Conservation (phyloP, 2,329 filamentous ascomycete species). For the Colletotrichum limetticola region DNA sequence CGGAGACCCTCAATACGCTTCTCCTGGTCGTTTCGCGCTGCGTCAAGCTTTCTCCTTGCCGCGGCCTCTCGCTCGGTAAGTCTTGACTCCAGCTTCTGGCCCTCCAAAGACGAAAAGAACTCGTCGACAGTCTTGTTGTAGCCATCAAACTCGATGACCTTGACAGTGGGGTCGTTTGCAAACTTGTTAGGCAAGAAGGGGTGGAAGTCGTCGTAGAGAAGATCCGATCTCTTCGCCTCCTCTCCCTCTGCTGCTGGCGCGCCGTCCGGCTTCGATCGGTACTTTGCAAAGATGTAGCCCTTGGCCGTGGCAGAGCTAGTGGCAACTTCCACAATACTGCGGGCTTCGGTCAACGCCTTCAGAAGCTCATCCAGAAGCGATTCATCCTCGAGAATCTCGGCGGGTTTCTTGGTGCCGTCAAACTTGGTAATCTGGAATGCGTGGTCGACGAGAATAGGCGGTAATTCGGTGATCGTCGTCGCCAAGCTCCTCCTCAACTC, state of each 20-base stretch:
- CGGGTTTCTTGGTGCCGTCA: conserved; percentile 74
- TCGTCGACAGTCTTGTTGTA: conserved; percentile 97
- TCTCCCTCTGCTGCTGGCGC: conserved; percentile 46
- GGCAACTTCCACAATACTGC: conserved; percentile 75
- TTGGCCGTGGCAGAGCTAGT: conserved; percentile 73
- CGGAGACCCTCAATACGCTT: conserved; percentile 88
- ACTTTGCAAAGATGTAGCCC: conserved; percentile 89
- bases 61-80: conserved; percentile 83
- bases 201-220: conserved; percentile 95
- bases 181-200: conserved; percentile 89
- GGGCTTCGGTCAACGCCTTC: conserved; percentile 75
- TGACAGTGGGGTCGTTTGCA: conserved; percentile 70
- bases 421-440: conserved; percentile 77
- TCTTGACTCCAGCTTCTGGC: conserved; percentile 87
- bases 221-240: conserved; percentile 51
- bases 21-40: conserved; percentile 84
- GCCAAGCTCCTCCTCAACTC: conserved; percentile 83
- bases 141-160: conserved; percentile 80
- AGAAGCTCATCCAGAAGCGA: conserved; percentile 74
- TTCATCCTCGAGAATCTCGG: conserved; percentile 76
- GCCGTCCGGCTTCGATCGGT: conserved; percentile 46
- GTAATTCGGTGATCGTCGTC: conserved; percentile 86
- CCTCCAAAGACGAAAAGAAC: conserved; percentile 96
- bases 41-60: conserved; percentile 86
- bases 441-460: conserved; percentile 89